Conservation (phyloP, 257 asterid species). For the Gentiana straminea region DNA sequence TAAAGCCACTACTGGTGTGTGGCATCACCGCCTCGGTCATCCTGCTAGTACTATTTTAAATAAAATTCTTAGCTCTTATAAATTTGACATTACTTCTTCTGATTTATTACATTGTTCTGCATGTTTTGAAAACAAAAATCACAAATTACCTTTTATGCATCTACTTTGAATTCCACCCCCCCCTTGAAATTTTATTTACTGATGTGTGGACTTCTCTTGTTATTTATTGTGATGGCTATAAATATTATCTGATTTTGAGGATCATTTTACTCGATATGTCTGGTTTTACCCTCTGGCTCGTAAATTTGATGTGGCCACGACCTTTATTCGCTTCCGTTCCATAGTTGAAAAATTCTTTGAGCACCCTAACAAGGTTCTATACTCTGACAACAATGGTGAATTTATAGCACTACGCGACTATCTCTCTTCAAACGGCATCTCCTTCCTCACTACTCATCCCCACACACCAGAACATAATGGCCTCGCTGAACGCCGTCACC, state of each 20-base stretch:
- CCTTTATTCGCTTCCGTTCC: background rate
- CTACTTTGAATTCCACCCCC: background rate
- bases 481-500: background rate
- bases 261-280: slow-evolving; percentile 3
- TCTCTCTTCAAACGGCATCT: background rate
- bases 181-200: background rate
- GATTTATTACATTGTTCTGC: background rate
- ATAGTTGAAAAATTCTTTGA: slow-evolving; percentile 1
- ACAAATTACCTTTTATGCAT: background rate
- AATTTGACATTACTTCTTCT: background rate
- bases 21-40: slow-evolving; percentile 5
- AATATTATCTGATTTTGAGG: slow-evolving; percentile 6
- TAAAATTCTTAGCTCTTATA: background rate
- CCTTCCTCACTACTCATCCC: slow-evolving; percentile 2
- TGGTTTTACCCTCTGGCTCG: background rate
- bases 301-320: background rate
- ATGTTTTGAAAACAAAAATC: background rate
- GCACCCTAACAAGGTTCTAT: background rate
- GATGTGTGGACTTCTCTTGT: background rate
- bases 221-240: slow-evolving; percentile 1
- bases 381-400: slow-evolving; percentile 3
- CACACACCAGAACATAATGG: slow-evolving; percentile 9
- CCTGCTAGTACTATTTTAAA: background rate
- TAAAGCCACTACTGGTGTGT: background rate
- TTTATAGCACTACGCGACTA: background rate